These are phyloP conservation scores for Fraxinus greggii DNA, from an alignment of 305 asterid genomes.

Conservation along the genomic window DNA sequence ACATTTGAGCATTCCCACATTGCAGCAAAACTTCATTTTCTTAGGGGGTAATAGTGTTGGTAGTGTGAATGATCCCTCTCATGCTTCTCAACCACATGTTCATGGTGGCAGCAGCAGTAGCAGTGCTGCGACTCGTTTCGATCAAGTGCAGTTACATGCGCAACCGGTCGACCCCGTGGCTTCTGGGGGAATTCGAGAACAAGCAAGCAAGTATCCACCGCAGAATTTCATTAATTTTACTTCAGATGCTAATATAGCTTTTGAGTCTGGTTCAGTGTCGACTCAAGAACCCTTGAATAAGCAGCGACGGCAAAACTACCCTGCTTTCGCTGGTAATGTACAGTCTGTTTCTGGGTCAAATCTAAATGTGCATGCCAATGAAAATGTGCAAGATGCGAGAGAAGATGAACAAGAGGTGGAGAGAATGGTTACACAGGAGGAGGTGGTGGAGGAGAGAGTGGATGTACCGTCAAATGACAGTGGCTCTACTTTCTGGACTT, in stretches of 20 bases:
- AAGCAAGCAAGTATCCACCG: background rate
- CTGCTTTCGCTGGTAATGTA: constrained; percentile 21
- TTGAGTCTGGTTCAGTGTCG: constrained; percentile 19
- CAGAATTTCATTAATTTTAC: constrained; percentile 9
- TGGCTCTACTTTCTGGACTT: constrained; percentile 60
- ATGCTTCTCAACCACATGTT: constrained; percentile 15
- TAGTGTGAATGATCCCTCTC: constrained; percentile 15
- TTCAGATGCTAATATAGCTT: constrained; percentile 24
- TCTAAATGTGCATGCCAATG: constrained; percentile 23
- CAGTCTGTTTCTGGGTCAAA: constrained; percentile 21
- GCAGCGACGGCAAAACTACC: constrained; percentile 12
- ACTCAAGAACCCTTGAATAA: constrained; percentile 9
- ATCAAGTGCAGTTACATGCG: constrained; percentile 37
- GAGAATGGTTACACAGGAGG: constrained; percentile 22
- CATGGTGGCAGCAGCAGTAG: constrained; percentile 26
- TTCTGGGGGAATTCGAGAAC: constrained; percentile 13
- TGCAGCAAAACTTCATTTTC: constrained; percentile 32
- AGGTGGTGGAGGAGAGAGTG: constrained; percentile 21
- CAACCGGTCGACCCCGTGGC: constrained; percentile 26
- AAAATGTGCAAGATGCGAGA: constrained; percentile 24
- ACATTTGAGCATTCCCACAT: constrained; percentile 2
- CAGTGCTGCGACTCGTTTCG: constrained; percentile 26
- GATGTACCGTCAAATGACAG: constrained; percentile 2
- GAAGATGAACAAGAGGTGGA: constrained; percentile 29
- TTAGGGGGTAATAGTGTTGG: constrained; percentile 32